A percentile compares a stretch with the other conserved stretches of the same genome.
phyloP scores from a whole-genome alignment of 129 eudicot genomes.

The Heracleum sosnowskyi region DNA sequence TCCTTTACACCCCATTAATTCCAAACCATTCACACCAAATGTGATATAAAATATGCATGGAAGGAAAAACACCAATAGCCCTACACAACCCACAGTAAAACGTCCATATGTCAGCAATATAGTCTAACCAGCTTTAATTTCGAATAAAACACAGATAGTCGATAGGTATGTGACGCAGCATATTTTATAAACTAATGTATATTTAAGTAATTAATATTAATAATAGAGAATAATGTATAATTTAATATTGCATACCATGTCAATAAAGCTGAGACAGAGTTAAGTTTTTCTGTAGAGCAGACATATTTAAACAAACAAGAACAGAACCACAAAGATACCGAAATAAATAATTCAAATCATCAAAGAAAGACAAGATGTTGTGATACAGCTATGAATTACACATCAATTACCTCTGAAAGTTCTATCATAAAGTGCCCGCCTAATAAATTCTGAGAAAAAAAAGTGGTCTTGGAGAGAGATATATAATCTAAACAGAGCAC shows the following conservation, averaged over 20 bases:
- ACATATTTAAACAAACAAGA: too few species aligned
- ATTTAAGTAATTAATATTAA: too few species aligned
- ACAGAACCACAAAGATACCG: not conserved
- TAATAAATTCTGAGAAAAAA: not conserved
- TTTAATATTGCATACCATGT: not conserved
- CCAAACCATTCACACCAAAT: too few species aligned
- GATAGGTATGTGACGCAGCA: too few species aligned
- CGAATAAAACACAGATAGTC: not conserved
- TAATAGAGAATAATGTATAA: too few species aligned
- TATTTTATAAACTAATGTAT: too few species aligned
- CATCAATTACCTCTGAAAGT: not conserved
- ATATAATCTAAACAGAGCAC: too few species aligned
- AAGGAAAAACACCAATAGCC: too few species aligned
- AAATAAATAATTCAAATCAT: too few species aligned
- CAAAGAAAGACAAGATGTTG: too few species aligned
- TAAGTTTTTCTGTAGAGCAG: not conserved
- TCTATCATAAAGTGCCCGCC: not conserved
- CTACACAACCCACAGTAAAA: not conserved
- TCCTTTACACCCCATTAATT: not conserved
- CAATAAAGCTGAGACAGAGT: not conserved
- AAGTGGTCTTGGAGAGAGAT: not conserved
- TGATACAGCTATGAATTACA: not conserved
- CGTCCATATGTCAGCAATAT: not conserved
- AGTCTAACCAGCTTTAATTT: not conserved
- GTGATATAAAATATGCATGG: too few species aligned